These are phyloP conservation scores for Carpinus fangiana DNA, from an alignment of 306 rosid species.

Conservation along the genomic window DNA sequence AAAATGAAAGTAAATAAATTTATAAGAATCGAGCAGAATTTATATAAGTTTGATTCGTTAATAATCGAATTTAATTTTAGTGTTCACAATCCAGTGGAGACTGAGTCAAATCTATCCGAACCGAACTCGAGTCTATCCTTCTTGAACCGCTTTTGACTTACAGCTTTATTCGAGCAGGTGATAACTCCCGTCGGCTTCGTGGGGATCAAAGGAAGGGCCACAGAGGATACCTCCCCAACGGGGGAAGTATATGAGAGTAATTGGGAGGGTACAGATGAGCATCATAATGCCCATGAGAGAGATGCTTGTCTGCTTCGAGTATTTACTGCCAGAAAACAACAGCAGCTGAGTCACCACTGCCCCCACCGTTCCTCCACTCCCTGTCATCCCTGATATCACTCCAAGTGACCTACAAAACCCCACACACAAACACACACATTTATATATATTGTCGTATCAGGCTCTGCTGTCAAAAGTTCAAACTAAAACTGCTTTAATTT, in stretches of 20 bases:
- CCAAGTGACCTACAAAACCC: slow-evolving; percentile 51
- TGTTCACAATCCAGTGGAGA: not conserved
- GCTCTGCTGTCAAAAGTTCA: too few species aligned
- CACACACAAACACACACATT: too few species aligned
- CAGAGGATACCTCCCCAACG: slow-evolving; percentile 55
- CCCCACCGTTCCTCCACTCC: slow-evolving; percentile 60
- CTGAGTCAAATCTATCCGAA: not conserved
- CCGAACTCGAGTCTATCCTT: too few species aligned
- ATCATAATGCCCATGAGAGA: slow-evolving; percentile 55
- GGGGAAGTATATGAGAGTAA: slow-evolving; percentile 48
- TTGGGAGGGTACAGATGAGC: slow-evolving; percentile 43
- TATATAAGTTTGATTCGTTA: too few species aligned
- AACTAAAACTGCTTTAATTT: too few species aligned
- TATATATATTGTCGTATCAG: not conserved
- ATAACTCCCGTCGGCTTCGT: slow-evolving; percentile 21
- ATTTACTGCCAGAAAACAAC: slow-evolving; percentile 43
- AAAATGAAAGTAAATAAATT: too few species aligned
- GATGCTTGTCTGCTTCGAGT: slow-evolving; percentile 49
- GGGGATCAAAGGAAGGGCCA: slow-evolving; percentile 35
- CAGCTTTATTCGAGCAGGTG: slow-evolving; percentile 22
- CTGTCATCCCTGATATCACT: slow-evolving; percentile 70
- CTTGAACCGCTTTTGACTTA: too few species aligned
- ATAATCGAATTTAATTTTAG: too few species aligned
- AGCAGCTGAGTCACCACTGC: slow-evolving; percentile 56
- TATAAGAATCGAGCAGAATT: too few species aligned